phyloP scores from a whole-genome alignment of 345 rosid genomes.

The Kandelia obovata region DNA sequence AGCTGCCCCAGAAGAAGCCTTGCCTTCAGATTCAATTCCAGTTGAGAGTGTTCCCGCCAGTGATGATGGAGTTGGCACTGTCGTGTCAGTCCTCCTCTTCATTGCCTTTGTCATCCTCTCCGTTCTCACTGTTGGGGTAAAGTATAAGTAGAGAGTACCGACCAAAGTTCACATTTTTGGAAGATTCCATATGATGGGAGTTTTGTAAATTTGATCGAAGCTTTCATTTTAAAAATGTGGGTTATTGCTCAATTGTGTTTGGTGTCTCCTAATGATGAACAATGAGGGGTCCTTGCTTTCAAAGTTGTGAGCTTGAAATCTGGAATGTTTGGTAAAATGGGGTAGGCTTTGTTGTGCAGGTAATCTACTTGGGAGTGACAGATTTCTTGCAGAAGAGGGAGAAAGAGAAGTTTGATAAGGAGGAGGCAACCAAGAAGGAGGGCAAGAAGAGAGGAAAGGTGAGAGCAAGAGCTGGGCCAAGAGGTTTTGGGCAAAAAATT shows the following conservation, averaged over 20 bases:
- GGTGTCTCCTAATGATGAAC: too few species aligned
- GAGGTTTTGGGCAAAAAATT: constrained; percentile 63
- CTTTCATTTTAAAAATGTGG: not conserved
- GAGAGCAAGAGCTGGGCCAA: constrained; percentile 56
- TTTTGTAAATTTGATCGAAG: not conserved
- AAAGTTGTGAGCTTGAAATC: constrained; percentile 20
- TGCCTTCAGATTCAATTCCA: constrained; percentile 28
- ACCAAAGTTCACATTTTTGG: not conserved
- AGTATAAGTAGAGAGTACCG: not conserved
- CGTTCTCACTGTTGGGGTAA: constrained; percentile 81
- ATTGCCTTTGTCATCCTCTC: constrained; percentile 58
- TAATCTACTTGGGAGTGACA: constrained; percentile 63
- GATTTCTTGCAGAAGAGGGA: constrained; percentile 74
- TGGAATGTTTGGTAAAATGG: constrained; percentile 13
- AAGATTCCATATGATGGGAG: not conserved
- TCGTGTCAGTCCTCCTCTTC: constrained; percentile 52
- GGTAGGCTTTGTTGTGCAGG: constrained; percentile 38
- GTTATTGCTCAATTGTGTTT: too few species aligned
- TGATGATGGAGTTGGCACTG: constrained; percentile 42
- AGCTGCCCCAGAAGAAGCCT: constrained; percentile 46
- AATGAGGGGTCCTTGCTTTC: not conserved
- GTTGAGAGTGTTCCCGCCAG: constrained; percentile 32
- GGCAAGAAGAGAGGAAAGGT: constrained; percentile 46
- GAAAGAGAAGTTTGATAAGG: constrained; percentile 66
- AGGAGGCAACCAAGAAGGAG: constrained; percentile 47